phyloP scores from a whole-genome alignment of 73 alveolate species.

The Paramecium pentaurelia region DNA sequence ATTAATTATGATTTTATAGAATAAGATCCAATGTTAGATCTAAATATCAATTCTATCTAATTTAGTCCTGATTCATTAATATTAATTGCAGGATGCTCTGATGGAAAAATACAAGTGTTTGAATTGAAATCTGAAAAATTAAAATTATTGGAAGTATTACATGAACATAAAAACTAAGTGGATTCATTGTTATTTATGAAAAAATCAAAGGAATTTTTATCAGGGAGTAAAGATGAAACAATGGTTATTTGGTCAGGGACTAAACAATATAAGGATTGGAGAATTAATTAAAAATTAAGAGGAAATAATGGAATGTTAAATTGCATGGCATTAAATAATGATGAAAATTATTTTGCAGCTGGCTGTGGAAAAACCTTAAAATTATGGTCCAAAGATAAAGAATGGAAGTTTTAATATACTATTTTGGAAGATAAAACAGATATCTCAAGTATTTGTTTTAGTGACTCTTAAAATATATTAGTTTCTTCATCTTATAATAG shows the following conservation, averaged over 20 bases:
- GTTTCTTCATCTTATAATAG: neutral
- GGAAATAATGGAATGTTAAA: neutral
- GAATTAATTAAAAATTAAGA: neutral
- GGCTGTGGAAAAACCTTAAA: neutral
- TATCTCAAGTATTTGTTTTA: neutral
- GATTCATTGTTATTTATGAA: neutral
- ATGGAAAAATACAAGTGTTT: neutral
- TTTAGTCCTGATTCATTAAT: neutral
- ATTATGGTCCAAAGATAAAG: neutral
- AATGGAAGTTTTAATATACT: neutral
- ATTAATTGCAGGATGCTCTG: neutral
- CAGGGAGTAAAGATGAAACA: neutral
- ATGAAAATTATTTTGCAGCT: neutral
- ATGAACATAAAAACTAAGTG: neutral
- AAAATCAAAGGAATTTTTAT: neutral
- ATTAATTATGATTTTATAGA: neutral
- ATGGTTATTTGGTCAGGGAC: neutral
- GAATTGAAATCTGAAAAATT: neutral
- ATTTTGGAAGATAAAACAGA: neutral
- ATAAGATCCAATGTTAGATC: neutral
- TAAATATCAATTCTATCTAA: neutral
- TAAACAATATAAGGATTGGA: neutral
- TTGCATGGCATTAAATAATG: neutral
- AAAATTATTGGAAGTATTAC: neutral
- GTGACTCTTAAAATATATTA: neutral